Base-by-base conservation (phyloP, 139 green algal genomes). In the Chlamydomonas eustigma region DNA sequence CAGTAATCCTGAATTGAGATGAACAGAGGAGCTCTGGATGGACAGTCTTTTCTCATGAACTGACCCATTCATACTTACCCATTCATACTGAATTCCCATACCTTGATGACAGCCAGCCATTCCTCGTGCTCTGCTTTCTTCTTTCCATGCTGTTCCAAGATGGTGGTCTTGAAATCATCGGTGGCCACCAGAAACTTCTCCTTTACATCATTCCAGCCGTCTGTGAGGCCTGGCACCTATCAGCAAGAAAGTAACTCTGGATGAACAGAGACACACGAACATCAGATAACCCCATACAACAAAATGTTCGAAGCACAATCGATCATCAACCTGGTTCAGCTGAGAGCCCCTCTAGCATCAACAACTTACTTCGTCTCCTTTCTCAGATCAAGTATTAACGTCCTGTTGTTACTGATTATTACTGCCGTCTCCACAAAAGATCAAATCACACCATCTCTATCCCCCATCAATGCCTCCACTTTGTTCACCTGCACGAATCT, bases 161-260 rank as follows among this genome's bases (percentile, higher is more conserved):
- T 88, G 25, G 80, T 30, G 1, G 70, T 85, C 87, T 91, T 91
- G 80, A 93, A 92, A 34, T 93, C 89, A 12, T 95, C 91, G 4
- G 76, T 90, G 4, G 75, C 76, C 37, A 84, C 75, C 24, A 80
- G 77, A 64, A 86, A 91, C 73, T 91, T 92, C 52, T 93, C 88
- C 1, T 78, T 73, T 67, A 91, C 86, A 50, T 90, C 89, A 44
- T 86, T 89, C 86, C 85, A 90, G 1, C 73, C 66, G 69, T 95
- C 90, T 6, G 83, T 78, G 32, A 95, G 79, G 33, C 75, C 77
- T 1, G 89, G 89, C 39, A 92, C 78, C 37, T 83, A 72, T 30
- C n/a, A n/a, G n/a, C n/a, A n/a, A 28, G 24, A 28, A 18, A n/a
- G n/a, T n/a, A n/a, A n/a, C n/a, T n/a, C n/a, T n/a, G n/a, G 50